Conservation (phyloP, 164 flowering plant species). For the Protea cynaroides region DNA sequence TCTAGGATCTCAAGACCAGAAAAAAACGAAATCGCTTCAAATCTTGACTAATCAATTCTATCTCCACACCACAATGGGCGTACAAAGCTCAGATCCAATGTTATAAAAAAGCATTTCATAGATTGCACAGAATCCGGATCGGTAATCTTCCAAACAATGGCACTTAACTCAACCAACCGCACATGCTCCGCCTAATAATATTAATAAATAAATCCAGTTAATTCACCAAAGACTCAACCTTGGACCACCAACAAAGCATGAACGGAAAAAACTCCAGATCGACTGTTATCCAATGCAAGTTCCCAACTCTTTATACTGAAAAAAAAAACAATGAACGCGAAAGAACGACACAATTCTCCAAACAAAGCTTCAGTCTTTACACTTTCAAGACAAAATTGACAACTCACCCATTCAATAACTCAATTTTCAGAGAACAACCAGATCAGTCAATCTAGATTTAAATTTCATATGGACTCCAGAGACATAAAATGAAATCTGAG, state of each 20-base stretch:
- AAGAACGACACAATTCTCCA: not conserved
- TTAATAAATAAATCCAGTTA: not conserved
- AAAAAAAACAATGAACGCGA: not conserved
- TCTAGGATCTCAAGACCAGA: not conserved
- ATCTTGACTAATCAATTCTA: not conserved
- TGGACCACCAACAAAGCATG: not conserved
- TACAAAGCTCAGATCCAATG: conserved; percentile 2
- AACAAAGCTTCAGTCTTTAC: not conserved
- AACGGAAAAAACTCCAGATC: not conserved
- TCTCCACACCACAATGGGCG: not conserved
- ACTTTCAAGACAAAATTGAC: not conserved
- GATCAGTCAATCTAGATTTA: not conserved
- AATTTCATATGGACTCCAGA: no score
- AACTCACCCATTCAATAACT: not conserved
- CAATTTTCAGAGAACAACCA: not conserved
- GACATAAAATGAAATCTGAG: not conserved
- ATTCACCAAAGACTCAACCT: not conserved
- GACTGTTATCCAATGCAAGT: not conserved
- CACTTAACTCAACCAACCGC: not conserved
- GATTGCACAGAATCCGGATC: not conserved
- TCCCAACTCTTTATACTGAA: not conserved
- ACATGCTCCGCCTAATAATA: not conserved
- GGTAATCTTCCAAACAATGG: not conserved
- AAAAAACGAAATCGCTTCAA: not conserved
- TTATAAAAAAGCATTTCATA: not conserved